These are phyloP conservation scores for Murraya koenigii DNA, from an alignment of 345 rosid genomes.

Conservation along the genomic window DNA sequence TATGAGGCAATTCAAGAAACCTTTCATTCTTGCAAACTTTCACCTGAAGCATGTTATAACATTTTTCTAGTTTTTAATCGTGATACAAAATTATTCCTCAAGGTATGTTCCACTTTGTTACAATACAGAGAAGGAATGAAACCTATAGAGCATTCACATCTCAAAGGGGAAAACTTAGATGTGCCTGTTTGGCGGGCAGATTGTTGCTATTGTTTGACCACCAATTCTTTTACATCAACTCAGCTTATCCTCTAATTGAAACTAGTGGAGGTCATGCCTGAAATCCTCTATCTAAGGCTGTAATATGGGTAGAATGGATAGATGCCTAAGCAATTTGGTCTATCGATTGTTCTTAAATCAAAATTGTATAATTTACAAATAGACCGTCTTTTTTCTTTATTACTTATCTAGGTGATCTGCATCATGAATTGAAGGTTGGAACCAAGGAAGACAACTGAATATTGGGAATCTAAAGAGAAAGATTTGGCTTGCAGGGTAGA, in stretches of 20 bases:
- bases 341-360: background rate
- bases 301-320: background rate
- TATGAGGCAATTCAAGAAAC: background rate
- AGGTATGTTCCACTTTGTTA: background rate
- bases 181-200: background rate
- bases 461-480: no score
- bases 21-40: background rate
- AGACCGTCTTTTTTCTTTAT: background rate
- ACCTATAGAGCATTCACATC: background rate
- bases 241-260: background rate
- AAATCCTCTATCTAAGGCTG: background rate
- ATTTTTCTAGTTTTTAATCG: background rate
- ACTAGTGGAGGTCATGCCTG: background rate
- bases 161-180: background rate
- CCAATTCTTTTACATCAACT: background rate
- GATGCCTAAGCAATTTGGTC: background rate
- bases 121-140: background rate
- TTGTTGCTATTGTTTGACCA: background rate
- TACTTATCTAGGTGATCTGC: background rate
- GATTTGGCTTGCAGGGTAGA: no score
- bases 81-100: background rate
- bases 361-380: background rate
- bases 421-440: no score
- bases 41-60: background rate
- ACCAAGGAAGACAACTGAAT: no score